A percentile compares a stretch with the other conserved stretches of the same genome.
Conservation (phyloP, 106 monocot species). For the Dioscorea alata region DNA sequence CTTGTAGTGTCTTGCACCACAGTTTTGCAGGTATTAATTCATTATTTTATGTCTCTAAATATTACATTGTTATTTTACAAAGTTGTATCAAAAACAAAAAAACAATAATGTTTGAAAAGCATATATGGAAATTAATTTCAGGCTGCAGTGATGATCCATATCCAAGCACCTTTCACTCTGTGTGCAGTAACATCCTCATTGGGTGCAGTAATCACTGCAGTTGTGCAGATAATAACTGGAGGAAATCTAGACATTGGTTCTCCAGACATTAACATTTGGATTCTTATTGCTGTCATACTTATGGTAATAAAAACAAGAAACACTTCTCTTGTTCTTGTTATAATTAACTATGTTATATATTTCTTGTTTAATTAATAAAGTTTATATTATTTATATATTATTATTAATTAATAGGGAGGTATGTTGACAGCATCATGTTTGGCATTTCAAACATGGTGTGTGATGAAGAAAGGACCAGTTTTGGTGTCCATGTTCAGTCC, state of each 20-base stretch:
- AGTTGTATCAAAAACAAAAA: background rate
- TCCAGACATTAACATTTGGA: conserved; percentile 10
- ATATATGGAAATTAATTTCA: conserved; percentile 4
- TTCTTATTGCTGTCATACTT: conserved; percentile 13
- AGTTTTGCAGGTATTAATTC: conserved; percentile 47
- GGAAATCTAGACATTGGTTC: conserved; percentile 27
- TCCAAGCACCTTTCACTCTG: conserved; percentile 39
- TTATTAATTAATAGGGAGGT: conserved; percentile 25
- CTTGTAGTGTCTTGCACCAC: conserved; percentile 46
- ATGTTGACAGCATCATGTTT: conserved; percentile 36
- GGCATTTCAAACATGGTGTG: conserved; percentile 67
- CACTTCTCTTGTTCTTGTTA: background rate
- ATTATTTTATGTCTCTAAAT: background rate
- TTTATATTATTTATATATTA: background rate
- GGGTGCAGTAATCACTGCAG: conserved; percentile 29
- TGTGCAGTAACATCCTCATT: conserved; percentile 22
- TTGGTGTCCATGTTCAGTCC: conserved; percentile 76
- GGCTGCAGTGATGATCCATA: conserved; percentile 36
- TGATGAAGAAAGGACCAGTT: conserved; percentile 69
- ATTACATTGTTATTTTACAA: background rate
- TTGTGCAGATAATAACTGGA: conserved; percentile 9
- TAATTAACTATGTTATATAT: background rate
- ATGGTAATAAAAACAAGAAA: conserved; percentile 14
- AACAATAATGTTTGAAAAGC: background rate
- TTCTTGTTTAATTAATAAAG: background rate